phyloP scores from a whole-genome alignment of 352 stramenopile genomes.

The Pythium monospermum region DNA sequence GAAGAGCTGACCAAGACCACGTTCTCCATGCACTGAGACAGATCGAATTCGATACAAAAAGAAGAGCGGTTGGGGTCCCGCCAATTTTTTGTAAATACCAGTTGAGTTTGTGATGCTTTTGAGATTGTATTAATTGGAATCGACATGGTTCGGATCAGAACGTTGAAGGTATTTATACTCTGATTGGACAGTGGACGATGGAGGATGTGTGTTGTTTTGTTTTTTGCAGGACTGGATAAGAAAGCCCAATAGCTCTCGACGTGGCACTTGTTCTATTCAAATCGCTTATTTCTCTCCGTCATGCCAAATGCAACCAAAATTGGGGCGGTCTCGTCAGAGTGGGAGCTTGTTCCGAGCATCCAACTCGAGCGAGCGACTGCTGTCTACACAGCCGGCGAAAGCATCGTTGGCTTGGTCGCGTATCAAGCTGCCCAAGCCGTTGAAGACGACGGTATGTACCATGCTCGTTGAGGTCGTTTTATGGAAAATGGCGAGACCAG shows the following conservation, averaged over 20 bases:
- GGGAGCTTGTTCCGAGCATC: not conserved
- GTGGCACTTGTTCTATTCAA: not conserved
- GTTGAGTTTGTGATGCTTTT: not conserved
- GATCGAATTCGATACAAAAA: not conserved
- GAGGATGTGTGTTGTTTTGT: no score
- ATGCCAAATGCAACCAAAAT: not conserved
- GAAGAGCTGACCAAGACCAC: conserved; percentile 1
- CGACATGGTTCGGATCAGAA: no score
- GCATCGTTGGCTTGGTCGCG: not conserved
- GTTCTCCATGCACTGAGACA: not conserved
- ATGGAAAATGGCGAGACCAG: no score
- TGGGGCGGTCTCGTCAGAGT: not conserved
- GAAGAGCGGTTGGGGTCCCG: not conserved
- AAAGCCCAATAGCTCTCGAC: not conserved
- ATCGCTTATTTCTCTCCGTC: no score
- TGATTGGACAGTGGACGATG: no score
- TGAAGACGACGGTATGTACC: no score
- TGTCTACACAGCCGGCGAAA: not conserved
- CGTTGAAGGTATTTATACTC: no score
- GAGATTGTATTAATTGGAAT: no score
- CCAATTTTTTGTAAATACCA: not conserved
- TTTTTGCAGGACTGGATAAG: no score
- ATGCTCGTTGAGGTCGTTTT: no score
- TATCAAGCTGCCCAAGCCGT: not conserved
- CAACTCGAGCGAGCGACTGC: not conserved